A percentile compares a stretch with the other conserved stretches of the same genome.
phyloP scores from a whole-genome alignment of 2,329 filamentous ascomycete species.

The Pyricularia pennisetigena region DNA sequence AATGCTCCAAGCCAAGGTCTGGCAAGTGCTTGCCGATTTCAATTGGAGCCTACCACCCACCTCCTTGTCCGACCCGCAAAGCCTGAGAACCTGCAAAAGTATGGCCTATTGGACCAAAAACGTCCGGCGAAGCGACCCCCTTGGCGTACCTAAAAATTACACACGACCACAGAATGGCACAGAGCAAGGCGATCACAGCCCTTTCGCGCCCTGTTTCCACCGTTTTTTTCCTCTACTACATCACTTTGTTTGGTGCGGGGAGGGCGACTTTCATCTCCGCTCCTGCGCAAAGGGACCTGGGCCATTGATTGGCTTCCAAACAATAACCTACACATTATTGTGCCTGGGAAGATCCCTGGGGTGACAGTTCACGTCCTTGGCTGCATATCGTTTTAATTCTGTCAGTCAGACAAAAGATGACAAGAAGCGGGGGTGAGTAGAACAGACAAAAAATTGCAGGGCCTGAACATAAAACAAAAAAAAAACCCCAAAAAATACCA shows the following conservation, averaged over 20 bases:
- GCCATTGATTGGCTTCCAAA: background rate
- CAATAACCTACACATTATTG: background rate
- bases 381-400: background rate
- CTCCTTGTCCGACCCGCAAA: background rate
- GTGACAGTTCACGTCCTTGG: background rate
- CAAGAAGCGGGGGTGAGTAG: background rate
- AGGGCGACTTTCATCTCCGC: background rate
- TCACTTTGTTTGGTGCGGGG: background rate
- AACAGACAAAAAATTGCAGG: background rate
- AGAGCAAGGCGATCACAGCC: background rate
- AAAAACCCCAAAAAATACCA: no score
- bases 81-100: no score
- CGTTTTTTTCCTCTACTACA: background rate
- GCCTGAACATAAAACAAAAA: background rate
- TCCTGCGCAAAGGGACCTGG: background rate
- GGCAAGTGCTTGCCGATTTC: background rate
- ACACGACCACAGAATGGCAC: background rate
- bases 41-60: background rate
- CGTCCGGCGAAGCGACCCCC: background rate
- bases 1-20: background rate
- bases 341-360: background rate
- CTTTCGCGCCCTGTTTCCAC: background rate
- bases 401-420: background rate
- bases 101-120: background rate
- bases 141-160: background rate